Percentiles rank a stretch among this genome's conserved stretches.
Conservation (phyloP, 2,329 filamentous ascomycete genomes). For the Pestalotiopsis sp. region DNA sequence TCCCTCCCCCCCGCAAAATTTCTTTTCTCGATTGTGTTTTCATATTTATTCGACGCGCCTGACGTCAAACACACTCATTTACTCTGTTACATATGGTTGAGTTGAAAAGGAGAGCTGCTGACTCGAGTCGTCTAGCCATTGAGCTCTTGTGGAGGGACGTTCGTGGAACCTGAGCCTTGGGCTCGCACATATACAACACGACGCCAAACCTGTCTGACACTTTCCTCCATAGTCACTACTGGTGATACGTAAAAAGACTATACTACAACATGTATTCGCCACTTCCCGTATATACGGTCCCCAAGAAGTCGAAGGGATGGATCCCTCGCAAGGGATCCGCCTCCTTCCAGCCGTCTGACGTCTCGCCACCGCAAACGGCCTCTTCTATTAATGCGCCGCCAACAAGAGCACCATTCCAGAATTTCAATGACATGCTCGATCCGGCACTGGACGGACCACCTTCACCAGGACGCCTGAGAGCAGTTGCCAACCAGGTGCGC, state of each 20-base stretch:
- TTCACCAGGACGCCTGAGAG: conserved; percentile 45
- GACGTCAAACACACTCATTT: conserved; percentile 20
- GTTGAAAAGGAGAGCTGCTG: not conserved
- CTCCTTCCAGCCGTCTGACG: conserved; percentile 19
- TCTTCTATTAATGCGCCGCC: conserved; percentile 17
- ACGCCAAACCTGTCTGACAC: conserved; percentile 18
- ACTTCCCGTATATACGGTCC: conserved; percentile 23
- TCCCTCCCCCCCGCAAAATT: conserved; percentile 27
- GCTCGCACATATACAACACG: conserved; percentile 20
- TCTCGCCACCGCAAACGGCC: conserved; percentile 19
- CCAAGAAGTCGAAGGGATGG: conserved; percentile 25
- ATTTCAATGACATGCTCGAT: conserved; percentile 50
- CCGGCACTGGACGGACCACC: conserved; percentile 61
- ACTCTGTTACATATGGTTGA: not conserved
- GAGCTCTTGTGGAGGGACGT: conserved; percentile 15
- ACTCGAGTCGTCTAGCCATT: conserved; percentile 12
- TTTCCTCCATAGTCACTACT: conserved; percentile 13
- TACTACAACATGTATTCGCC: conserved; percentile 29
- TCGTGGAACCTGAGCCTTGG: conserved; percentile 21
- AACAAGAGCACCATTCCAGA: conserved; percentile 14
- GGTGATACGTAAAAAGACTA: not conserved
- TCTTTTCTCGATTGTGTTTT: conserved; percentile 23
- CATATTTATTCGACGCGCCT: conserved; percentile 19
- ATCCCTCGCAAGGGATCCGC: conserved; percentile 21
- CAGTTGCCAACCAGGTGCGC: conserved; percentile 53